Evolutionary conservation across 805 yeast genomes (phyloP), one percentile per base, ranked within the genome.

Genomic region (Saccharomyces mikatae): DNA sequence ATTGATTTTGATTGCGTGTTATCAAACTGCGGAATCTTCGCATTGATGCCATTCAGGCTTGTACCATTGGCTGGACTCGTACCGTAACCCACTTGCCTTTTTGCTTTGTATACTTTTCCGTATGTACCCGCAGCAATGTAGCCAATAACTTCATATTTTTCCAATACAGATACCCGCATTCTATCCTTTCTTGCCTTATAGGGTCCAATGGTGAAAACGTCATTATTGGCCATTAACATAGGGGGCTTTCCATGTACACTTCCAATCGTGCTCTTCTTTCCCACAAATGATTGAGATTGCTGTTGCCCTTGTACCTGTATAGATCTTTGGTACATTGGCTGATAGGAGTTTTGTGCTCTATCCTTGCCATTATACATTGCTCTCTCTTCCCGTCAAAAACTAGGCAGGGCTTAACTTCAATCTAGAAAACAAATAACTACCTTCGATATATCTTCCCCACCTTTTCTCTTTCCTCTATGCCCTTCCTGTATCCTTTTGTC

Each of bases 41-140:
- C 66, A 66, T 50, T 61, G 54, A 53, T 48, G 8, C 48, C 41
- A 22, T 48, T 53, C 4, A 52, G 28, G 28, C 53, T 47, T 4
- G 48, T 31, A 2, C 48, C 41, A 31, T 47, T 24, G 17, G 54
- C 61, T 8, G 54, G 48, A 21, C 49, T 61, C 26, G 49, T 9
- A 31, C 49, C 54, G 2, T 22, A 36, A 8, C 11, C 17, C 3
- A 36, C 8, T 17, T 36, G 44, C 8, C 83, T 77, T 57, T 80
- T 80, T 6, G 97, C 98, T 67, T 94, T 92, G 74, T 90, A 94
- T 22, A 94, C 99, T 67, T 89, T 90, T 55, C 99, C 99, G 70
- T 94, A 94, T 0, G 99, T 94, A 44, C 99, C 99, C 0, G 99
- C 97, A 1, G 99, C 99, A 55, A 94, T 94, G 70, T 94, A 94